These are phyloP conservation scores for Rhinocladiella similis DNA, from an alignment of 2,329 filamentous ascomycete genomes.

Conservation along the genomic window DNA sequence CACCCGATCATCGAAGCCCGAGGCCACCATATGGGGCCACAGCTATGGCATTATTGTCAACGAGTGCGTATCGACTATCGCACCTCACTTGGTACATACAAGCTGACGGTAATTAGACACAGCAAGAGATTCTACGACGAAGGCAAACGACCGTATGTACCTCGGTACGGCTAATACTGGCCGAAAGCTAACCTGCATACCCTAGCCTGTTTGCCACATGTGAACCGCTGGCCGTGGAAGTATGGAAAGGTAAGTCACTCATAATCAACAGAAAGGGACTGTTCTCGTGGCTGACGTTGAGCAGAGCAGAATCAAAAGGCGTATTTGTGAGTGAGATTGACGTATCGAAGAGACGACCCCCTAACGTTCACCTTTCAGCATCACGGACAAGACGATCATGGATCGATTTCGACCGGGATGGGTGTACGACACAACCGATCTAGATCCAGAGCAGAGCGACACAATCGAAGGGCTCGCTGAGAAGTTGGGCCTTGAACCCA, in stretches of 20 bases:
- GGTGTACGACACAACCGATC: slow-evolving; percentile 46
- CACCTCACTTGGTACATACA: background rate
- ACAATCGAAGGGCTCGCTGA: slow-evolving; percentile 42
- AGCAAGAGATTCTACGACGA: slow-evolving; percentile 43
- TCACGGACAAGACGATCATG: slow-evolving; percentile 44
- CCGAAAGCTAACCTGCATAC: background rate
- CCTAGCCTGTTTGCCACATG: slow-evolving; percentile 44
- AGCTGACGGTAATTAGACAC: slow-evolving; percentile 26
- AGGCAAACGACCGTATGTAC: slow-evolving; percentile 34
- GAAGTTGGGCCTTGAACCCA: slow-evolving; percentile 39
- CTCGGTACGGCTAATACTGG: background rate
- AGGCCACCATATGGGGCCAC: slow-evolving; percentile 43
- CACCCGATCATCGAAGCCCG: slow-evolving; percentile 42
- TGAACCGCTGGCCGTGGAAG: slow-evolving; percentile 26
- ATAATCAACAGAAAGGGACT: slow-evolving; percentile 23
- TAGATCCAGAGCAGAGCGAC: slow-evolving; percentile 41
- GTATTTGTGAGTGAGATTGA: slow-evolving; percentile 33
- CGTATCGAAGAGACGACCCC: too few relatives aligned
- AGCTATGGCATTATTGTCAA: slow-evolving; percentile 49
- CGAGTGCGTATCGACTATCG: slow-evolving; percentile 9
- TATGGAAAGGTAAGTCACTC: too few relatives aligned
- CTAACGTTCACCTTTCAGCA: slow-evolving; percentile 8
- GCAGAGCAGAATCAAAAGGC: slow-evolving; percentile 42
- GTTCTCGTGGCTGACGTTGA: slow-evolving; percentile 43
- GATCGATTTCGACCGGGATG: slow-evolving; percentile 43